phyloP scores from a whole-genome alignment of 2,329 filamentous ascomycete species.

The Cladosporium velox region DNA sequence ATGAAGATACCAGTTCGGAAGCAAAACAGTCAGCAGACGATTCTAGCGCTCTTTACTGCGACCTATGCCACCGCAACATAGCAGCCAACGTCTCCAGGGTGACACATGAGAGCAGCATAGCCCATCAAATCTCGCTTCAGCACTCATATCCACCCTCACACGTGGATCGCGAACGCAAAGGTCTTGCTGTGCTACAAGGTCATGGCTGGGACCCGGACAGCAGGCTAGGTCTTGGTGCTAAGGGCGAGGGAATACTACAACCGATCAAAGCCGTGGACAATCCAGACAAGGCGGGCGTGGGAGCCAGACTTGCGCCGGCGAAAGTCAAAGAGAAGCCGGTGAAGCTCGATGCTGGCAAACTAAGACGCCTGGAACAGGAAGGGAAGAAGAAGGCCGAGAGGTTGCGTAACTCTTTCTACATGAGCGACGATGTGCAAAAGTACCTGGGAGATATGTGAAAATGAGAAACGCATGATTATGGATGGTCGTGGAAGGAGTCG shows the following conservation, averaged over 20 bases:
- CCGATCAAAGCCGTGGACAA: constrained; percentile 75
- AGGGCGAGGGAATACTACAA: constrained; percentile 68
- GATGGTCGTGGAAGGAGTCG: neutral
- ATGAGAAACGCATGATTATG: neutral
- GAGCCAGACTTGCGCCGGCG: constrained; percentile 51
- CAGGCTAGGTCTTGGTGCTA: constrained; percentile 69
- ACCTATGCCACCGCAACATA: constrained; percentile 42
- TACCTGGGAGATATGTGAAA: constrained; percentile 59
- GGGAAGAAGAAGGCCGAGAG: constrained; percentile 50
- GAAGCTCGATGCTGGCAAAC: constrained; percentile 69
- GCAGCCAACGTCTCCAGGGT: constrained; percentile 24
- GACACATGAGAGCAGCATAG: constrained; percentile 63
- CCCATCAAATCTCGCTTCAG: constrained; percentile 69
- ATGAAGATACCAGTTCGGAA: neutral
- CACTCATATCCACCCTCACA: constrained; percentile 74
- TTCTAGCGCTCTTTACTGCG: constrained; percentile 27
- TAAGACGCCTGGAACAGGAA: constrained; percentile 62
- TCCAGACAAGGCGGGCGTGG: constrained; percentile 73
- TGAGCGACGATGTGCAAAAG: constrained; percentile 71
- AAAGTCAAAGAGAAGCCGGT: constrained; percentile 57
- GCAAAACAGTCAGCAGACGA: constrained; percentile 11
- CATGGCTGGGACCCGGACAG: constrained; percentile 77
- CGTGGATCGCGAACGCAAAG: constrained; percentile 69
- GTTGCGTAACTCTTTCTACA: constrained; percentile 71
- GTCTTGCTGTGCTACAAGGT: constrained; percentile 64